A percentile compares a stretch with the other conserved stretches of the same genome.
phyloP scores from a whole-genome alignment of 148 eudicot species.

The Agrostemma githago region DNA sequence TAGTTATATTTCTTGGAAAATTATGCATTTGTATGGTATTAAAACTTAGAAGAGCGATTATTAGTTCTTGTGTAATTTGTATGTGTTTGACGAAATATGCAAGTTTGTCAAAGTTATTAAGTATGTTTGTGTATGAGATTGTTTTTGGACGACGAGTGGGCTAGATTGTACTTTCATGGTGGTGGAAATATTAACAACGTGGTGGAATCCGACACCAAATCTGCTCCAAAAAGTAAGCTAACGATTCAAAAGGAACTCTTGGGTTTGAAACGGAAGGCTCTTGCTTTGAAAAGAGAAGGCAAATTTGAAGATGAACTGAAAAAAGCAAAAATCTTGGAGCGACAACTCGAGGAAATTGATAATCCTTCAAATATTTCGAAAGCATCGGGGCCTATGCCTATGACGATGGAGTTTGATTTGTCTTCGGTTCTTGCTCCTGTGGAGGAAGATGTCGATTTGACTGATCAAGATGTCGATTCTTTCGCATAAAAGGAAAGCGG shows the following conservation, averaged over 20 bases:
- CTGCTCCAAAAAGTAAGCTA: conserved; percentile 59
- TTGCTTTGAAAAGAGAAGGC: conserved; percentile 83
- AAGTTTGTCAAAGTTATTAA: too few relatives aligned
- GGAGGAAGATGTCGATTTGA: conserved; percentile 58
- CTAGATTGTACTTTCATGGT: too few relatives aligned
- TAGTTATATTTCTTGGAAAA: too few relatives aligned
- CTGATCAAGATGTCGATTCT: conserved; percentile 77
- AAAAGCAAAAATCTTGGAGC: conserved; percentile 79
- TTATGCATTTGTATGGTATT: too few relatives aligned
- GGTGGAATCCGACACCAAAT: conserved; percentile 17
- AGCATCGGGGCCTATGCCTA: conserved; percentile 13
- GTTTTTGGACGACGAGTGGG: too few relatives aligned
- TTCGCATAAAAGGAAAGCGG: conserved; percentile 65
- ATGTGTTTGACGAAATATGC: too few relatives aligned
- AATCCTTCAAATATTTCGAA: conserved; percentile 34
- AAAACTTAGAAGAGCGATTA: too few relatives aligned
- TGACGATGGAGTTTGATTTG: conserved; percentile 23
- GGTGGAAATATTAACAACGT: too few relatives aligned
- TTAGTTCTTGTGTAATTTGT: too few relatives aligned
- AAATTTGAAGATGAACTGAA: conserved; percentile 70
- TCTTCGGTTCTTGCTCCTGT: conserved; percentile 29
- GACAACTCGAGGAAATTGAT: conserved; percentile 78
- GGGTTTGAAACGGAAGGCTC: conserved; percentile 74
- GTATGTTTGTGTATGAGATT: too few relatives aligned
- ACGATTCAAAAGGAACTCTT: conserved; percentile 81